Percentiles rank a stretch among this genome's conserved stretches.
Conservation (phyloP, 1,139 yeast species). For the Magnusiomyces tetraspermus region DNA sequence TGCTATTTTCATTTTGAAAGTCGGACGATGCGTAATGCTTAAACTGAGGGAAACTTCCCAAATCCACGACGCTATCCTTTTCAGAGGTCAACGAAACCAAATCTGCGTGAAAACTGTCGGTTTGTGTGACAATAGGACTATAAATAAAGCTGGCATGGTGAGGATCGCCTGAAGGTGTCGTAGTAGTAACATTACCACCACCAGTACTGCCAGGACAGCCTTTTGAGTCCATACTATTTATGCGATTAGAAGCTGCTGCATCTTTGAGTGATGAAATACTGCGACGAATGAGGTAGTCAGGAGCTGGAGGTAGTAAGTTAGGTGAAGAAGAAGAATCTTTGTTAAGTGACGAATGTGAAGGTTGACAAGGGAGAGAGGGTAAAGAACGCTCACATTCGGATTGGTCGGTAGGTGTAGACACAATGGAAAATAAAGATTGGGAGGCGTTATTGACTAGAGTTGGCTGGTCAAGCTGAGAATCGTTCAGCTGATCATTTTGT, state of each 20-base stretch:
- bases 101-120: slow-evolving; percentile 5
- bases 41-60: slow-evolving; percentile 1
- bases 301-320: not conserved
- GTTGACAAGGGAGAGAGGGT: not conserved
- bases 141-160: not conserved
- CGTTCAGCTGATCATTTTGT: not conserved
- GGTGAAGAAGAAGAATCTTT: not conserved
- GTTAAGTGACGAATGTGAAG: not conserved
- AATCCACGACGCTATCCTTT: slow-evolving; percentile 1
- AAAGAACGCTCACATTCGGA: not conserved
- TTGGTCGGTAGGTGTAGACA: not conserved
- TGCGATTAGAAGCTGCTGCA: not conserved
- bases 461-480: not conserved
- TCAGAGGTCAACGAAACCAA: slow-evolving; percentile 4
- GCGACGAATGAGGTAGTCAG: not conserved
- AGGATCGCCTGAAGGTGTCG: not conserved
- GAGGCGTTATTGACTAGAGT: not conserved
- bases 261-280: not conserved
- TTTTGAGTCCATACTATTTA: not conserved
- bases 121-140: slow-evolving; percentile 5
- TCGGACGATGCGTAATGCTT: slow-evolving; percentile 4
- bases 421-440: not conserved
- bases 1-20: slow-evolving; percentile 2
- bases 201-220: not conserved
- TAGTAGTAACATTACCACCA: not conserved